phyloP scores from a whole-genome alignment of 2,329 filamentous ascomycete species.

The Cercospora zeae-maydis region DNA sequence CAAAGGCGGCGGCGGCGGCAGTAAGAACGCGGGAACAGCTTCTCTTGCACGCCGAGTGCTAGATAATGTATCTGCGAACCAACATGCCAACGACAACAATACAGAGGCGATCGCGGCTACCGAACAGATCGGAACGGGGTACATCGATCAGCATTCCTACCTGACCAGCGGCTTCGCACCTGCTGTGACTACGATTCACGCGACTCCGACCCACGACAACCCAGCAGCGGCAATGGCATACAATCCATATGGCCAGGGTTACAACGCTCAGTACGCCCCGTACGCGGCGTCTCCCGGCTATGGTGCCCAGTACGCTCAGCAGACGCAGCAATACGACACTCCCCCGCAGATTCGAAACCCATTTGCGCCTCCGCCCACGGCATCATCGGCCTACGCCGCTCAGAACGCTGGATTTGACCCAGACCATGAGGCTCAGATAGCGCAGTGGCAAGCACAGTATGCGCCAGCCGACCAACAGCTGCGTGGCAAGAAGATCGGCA shows the following conservation, averaged over 20 bases:
- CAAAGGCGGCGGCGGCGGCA: not conserved
- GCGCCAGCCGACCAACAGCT: constrained; percentile 23
- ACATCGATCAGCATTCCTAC: not conserved
- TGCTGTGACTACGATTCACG: not conserved
- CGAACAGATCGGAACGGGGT: not conserved
- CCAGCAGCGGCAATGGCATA: constrained; percentile 14
- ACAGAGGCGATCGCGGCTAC: not conserved
- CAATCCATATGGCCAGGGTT: constrained; percentile 23
- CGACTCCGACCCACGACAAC: not conserved
- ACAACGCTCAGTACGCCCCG: constrained; percentile 17
- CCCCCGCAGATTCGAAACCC: constrained; percentile 76
- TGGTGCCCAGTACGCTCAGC: constrained; percentile 30
- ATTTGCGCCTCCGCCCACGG: constrained; percentile 58
- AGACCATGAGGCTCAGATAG: constrained; percentile 86
- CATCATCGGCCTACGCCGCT: constrained; percentile 23
- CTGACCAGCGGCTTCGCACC: not conserved
- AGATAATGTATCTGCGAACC: not conserved
- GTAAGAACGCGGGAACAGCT: not conserved
- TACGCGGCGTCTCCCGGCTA: constrained; percentile 26
- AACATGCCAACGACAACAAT: constrained; percentile 7
- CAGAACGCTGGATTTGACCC: constrained; percentile 56
- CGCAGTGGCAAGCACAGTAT: constrained; percentile 75
- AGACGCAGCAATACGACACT: constrained; percentile 34
- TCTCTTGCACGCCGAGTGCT: not conserved
- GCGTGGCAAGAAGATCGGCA: constrained; percentile 19